These are phyloP conservation scores for Parastagonospora avenae DNA, from an alignment of 2,329 filamentous ascomycete genomes.

Conservation along the genomic window DNA sequence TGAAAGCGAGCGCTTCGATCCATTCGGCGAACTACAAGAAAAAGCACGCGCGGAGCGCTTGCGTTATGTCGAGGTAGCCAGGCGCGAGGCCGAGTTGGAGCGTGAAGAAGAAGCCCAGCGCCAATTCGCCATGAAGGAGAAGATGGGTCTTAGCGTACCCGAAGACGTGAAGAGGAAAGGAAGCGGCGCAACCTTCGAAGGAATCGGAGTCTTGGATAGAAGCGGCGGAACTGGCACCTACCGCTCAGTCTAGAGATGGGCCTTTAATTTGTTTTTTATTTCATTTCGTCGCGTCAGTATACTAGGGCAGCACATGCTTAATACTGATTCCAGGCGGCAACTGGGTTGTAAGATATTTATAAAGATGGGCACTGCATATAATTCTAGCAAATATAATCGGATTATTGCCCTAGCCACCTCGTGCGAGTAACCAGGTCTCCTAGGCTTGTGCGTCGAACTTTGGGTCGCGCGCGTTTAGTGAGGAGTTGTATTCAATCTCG, in stretches of 20 bases:
- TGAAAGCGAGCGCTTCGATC: constrained; percentile 42
- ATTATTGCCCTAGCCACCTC: not conserved
- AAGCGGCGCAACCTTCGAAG: constrained; percentile 31
- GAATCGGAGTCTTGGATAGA: constrained; percentile 31
- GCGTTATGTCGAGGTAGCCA: constrained; percentile 30
- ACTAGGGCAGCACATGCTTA: too few species aligned
- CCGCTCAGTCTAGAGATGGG: constrained; percentile 6
- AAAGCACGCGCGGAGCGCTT: constrained; percentile 35
- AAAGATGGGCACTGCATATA: not conserved
- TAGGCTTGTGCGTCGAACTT: constrained; percentile 21
- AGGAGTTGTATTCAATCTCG: constrained; percentile 43
- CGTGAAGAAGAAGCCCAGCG: constrained; percentile 14
- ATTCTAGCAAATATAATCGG: not conserved
- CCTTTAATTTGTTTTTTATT: not conserved
- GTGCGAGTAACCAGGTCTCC: not conserved
- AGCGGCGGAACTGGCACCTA: constrained; percentile 18
- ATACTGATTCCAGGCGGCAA: too few species aligned
- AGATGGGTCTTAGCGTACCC: constrained; percentile 28
- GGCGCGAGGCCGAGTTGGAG: constrained; percentile 26
- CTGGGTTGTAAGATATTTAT: not conserved
- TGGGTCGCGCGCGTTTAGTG: constrained; percentile 50
- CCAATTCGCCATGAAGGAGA: constrained; percentile 32
- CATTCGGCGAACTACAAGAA: constrained; percentile 43
- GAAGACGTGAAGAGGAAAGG: constrained; percentile 24
- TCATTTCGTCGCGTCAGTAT: not conserved